A percentile compares a stretch with the other conserved stretches of the same genome.
phyloP scores from a whole-genome alignment of 2,329 filamentous ascomycete genomes.

The Biscogniauxia marginata region DNA sequence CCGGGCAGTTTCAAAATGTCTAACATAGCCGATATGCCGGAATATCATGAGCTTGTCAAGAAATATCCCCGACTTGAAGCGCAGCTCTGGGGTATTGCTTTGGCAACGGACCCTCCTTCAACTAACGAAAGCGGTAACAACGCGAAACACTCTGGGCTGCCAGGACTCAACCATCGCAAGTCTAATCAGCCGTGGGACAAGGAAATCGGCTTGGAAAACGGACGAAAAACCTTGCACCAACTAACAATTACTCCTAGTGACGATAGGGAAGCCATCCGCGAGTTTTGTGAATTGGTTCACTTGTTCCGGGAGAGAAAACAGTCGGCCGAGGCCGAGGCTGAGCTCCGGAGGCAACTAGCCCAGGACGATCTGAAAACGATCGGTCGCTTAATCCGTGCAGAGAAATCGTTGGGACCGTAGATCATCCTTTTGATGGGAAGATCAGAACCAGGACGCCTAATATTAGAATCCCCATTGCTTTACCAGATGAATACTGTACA shows the following conservation, averaged over 20 bases:
- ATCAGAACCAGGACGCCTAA: neutral
- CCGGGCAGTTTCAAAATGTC: constrained; percentile 9
- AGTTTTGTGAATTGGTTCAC: constrained; percentile 59
- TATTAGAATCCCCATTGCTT: neutral
- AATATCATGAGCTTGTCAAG: constrained; percentile 28
- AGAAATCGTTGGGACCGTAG: constrained; percentile 14
- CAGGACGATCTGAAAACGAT: constrained; percentile 50
- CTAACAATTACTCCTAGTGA: constrained; percentile 50
- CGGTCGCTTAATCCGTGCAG: constrained; percentile 47
- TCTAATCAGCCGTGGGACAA: constrained; percentile 52
- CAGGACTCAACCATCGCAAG: constrained; percentile 27
- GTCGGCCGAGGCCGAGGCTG: constrained; percentile 32
- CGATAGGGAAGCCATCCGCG: constrained; percentile 57
- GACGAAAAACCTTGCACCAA: constrained; percentile 51
- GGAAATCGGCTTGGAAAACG: constrained; percentile 57
- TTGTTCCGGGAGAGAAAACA: constrained; percentile 34
- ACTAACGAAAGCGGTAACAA: constrained; percentile 3
- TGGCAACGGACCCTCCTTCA: constrained; percentile 31
- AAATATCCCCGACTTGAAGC: constrained; percentile 29
- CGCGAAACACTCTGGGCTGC: constrained; percentile 4
- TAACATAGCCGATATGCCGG: constrained; percentile 28
- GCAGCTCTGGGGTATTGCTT: constrained; percentile 29
- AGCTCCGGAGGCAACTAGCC: constrained; percentile 45
- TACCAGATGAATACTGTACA: neutral
- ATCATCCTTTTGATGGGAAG: neutral